Evolutionary conservation across 176 grass and related monocot genomes (phyloP), one percentile per base, ranked within the genome.

Genomic region (Aechmea fasciata): DNA sequence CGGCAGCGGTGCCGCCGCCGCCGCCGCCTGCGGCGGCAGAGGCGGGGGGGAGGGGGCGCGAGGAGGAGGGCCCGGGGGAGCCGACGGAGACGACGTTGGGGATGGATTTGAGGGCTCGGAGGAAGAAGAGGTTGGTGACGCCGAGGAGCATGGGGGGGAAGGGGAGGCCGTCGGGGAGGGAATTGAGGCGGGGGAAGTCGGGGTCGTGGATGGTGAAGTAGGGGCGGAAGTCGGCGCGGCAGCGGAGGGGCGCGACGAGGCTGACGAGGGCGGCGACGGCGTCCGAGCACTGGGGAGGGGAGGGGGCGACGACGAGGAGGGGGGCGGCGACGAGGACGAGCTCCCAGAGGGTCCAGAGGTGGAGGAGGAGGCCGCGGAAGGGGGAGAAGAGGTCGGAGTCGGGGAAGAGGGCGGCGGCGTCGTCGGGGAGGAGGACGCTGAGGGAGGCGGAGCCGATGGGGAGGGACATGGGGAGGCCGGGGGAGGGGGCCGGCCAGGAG

Each of bases 181-280:
- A 91, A 83, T 92, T 97, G 47, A 97, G 69, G 65, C 75, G 79
- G 67, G 89, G 78, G 28, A 97, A 97, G 70, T 92, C 94, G 2
- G 94, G 84, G 72, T 97, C 94, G 73, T 97, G 94, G 25, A 97
- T 97, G n/a, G 94, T 97, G 24, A 92, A 97, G 75, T 97, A 97
- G 0, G 94, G 89, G 52, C 94, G 67, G 75, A 85, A 97, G 75
- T 97, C 94, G 65, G 90, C 81, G 48, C 86, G 83, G 15, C 83
- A 90, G 72, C 79, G 81, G 54, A 99, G 69, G 0, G 94, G 94
- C 62, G 94, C 86, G 71, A 93, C 87, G 52, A 99, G 84, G 85
- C 94, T 99, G 62, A 99, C 86, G 15, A 99, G 94, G 13, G 81
- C 86, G 26, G 79, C 71, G 65, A 99, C 86, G 26, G 89, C 94